phyloP scores from a whole-genome alignment of 2,329 filamentous ascomycete species.

The Fusarium globosum region DNA sequence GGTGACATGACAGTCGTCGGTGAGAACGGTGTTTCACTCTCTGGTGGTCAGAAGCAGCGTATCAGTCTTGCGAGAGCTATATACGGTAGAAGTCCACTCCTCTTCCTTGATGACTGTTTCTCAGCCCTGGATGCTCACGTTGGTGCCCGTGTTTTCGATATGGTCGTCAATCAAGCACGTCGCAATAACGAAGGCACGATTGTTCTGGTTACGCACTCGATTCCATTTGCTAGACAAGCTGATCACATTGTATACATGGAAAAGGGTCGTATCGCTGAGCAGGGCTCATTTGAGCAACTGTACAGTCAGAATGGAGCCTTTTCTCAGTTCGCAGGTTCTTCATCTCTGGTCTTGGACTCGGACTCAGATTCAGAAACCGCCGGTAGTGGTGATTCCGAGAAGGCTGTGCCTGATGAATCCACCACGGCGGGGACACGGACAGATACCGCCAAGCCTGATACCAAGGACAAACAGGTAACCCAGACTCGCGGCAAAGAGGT shows the following conservation, averaged over 20 bases:
- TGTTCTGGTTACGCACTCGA: conserved; percentile 19
- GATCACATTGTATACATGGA: conserved; percentile 29
- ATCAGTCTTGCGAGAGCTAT: conserved; percentile 29
- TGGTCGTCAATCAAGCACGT: conserved; percentile 13
- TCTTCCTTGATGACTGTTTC: conserved; percentile 29
- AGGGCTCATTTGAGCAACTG: conserved; percentile 11
- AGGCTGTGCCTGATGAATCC: fast-evolving
- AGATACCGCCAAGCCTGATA: fast-evolving
- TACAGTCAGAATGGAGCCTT: background rate
- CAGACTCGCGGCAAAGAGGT: conserved; percentile 17
- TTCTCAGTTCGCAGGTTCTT: background rate
- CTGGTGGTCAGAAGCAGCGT: conserved; percentile 25
- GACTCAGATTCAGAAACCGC: background rate
- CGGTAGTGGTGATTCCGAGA: background rate
- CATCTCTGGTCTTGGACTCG: background rate
- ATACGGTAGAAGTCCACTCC: conserved; percentile 10
- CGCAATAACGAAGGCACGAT: background rate
- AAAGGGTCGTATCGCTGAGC: background rate
- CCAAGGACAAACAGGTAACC: background rate
- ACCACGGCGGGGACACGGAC: fast-evolving
- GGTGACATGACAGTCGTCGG: conserved; percentile 29
- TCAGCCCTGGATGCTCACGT: conserved; percentile 25
- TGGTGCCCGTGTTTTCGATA: conserved; percentile 21
- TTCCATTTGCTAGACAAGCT: conserved; percentile 17
- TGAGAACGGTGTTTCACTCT: conserved; percentile 24